Base-by-base conservation (phyloP, 2,329 filamentous ascomycete species). In the Beauveria bassiana region DNA sequence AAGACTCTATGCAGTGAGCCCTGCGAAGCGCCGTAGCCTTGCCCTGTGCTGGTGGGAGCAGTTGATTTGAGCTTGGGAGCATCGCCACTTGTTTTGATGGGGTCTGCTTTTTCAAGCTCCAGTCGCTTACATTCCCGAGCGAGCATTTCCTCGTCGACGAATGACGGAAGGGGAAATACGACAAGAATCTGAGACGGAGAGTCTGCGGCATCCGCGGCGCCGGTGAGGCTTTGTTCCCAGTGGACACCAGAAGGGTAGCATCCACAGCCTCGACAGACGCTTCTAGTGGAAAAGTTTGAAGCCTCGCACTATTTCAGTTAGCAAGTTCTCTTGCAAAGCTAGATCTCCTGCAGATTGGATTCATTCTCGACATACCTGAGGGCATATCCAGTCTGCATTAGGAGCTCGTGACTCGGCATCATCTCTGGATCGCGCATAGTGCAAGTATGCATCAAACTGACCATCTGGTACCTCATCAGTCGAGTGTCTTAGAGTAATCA, bases 1-100 rank as follows among this genome's bases (percentile, higher is more conserved):
- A 95, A 84, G 1, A 95, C 85, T 57, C 91, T 85, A 64, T 88
- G 84, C 9, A 96, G 76, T n/a, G 89, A 91, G 22, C 87, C 86
- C 38, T 87, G 85, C 61, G 82, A 84, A 4, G 91, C 90, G 45
- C 90, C 90, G 1, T 87, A 78, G 14, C 87, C 86, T 22, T 81
- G 76, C 9, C 78, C 79, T 63, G 82, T 81, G 43, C 77, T 78
- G 6, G 79, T 78, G 0, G 82, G 81, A 0, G 83, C 82, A 1
- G 83, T 85, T 12, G 82, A 84, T 67, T 82, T 84, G n/a, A 85
- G 75, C 68, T 84, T 84, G 26, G 79, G 76, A 2, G 76, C 72
- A n/a, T 73, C 79, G 43, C 84, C 65, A 67, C 74, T 64, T 66
- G 75, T 72, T 66, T 77, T 75, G 67, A 76, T 66, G 2, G 73